A percentile compares a stretch with the other conserved stretches of the same genome.
Evolutionary conservation across 2,329 filamentous ascomycete species (phyloP).

Genomic region (Colletotrichum kahawae): DNA sequence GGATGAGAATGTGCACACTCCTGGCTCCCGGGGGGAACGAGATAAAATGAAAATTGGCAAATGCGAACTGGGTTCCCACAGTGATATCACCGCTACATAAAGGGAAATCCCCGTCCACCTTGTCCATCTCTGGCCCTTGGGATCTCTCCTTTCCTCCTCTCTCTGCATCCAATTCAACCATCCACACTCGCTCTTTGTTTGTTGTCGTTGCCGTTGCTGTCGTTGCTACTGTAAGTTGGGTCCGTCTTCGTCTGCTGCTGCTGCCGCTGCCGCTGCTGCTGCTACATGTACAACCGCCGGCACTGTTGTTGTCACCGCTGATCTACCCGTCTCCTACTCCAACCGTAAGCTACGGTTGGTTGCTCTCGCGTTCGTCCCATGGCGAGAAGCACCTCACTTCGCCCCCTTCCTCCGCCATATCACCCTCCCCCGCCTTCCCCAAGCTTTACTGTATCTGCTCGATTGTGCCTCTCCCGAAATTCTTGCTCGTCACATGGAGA

Average conservation of each 20-base stretch:
- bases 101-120: conserved; percentile 16
- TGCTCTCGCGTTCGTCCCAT: background rate
- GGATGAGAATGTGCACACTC: background rate
- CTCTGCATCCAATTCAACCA: background rate
- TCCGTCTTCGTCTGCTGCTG: background rate
- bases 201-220: background rate
- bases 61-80: conserved; percentile 22
- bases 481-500: conserved; percentile 3
- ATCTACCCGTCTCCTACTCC: conserved; percentile 8
- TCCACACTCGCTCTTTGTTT: conserved; percentile 7
- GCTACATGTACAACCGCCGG: background rate
- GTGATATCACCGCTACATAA: conserved; percentile 23
- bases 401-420: background rate
- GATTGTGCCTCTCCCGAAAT: background rate
- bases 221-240: conserved; percentile 12
- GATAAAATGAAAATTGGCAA: conserved; percentile 23
- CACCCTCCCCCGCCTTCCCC: background rate
- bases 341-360: background rate
- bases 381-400: background rate
- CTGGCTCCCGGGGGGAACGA: conserved; percentile 6
- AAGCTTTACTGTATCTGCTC: background rate
- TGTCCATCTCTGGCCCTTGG: background rate
- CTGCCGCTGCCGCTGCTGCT: background rate
- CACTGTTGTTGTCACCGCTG: background rate
- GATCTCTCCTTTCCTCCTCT: background rate